Percentiles rank a stretch among this genome's conserved stretches.
Evolutionary conservation across 116 monocot species (phyloP).

Genomic region (Cymodocea nodosa): DNA sequence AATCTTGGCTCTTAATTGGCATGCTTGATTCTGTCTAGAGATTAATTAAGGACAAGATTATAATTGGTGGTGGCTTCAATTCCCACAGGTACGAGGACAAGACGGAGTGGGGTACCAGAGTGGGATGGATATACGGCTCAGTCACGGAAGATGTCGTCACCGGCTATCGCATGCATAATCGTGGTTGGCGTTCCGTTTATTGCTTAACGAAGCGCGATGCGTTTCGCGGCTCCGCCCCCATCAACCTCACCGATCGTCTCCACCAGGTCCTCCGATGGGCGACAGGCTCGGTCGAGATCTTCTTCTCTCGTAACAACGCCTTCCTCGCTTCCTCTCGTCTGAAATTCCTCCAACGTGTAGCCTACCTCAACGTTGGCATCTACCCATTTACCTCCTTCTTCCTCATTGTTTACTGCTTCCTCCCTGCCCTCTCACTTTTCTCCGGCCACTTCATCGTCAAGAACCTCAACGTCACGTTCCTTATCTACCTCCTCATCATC

Average conservation of each 20-base stretch:
- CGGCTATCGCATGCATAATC: conserved; percentile 66
- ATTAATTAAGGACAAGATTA: no score
- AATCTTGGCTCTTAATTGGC: background rate
- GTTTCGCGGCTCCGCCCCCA: conserved; percentile 60
- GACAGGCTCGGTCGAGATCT: conserved; percentile 76
- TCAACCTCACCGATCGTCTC: conserved; percentile 20
- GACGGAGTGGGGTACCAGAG: conserved; percentile 60
- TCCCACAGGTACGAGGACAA: conserved; percentile 65
- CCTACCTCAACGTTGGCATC: conserved; percentile 75
- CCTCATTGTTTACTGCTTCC: conserved; percentile 62
- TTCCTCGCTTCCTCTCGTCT: conserved; percentile 33
- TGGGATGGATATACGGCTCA: conserved; percentile 38
- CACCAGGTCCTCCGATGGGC: conserved; percentile 84
- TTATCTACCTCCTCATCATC: conserved; percentile 54
- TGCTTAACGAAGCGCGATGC: conserved; percentile 70
- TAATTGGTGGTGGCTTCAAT: no score
- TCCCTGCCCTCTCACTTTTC: conserved; percentile 69
- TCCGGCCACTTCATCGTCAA: conserved; percentile 63
- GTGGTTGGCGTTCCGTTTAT: conserved; percentile 65
- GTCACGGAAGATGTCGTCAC: conserved; percentile 67
- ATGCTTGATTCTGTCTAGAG: no score
- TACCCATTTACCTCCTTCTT: conserved; percentile 78
- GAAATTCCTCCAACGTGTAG: conserved; percentile 50
- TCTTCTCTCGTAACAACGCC: conserved; percentile 68
- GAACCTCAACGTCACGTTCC: conserved; percentile 46